Percentiles rank a stretch among this genome's conserved stretches.
Evolutionary conservation across 2,329 filamentous ascomycete species (phyloP).

Genomic region (Aspergillus pseudoviridinutans): DNA sequence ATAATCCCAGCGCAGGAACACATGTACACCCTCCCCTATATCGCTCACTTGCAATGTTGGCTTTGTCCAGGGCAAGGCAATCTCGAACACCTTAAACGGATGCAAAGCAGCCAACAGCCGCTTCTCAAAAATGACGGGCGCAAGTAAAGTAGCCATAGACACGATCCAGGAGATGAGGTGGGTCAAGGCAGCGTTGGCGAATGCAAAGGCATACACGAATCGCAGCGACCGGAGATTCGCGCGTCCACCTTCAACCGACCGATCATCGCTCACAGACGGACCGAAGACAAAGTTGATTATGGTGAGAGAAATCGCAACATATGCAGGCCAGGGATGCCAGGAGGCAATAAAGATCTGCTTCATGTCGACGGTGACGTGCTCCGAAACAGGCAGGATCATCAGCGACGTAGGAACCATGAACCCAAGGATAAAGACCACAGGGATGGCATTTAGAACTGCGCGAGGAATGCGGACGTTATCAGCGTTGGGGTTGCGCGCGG

Average conservation of each 20-base stretch:
- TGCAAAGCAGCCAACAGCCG: constrained; percentile 33
- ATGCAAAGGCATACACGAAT: constrained; percentile 40
- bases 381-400: constrained; percentile 43
- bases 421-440: constrained; percentile 39
- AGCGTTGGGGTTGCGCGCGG: constrained; percentile 31
- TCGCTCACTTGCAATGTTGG: constrained; percentile 25
- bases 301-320: constrained; percentile 40
- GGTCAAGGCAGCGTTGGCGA: constrained; percentile 36
- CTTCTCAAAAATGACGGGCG: constrained; percentile 33
- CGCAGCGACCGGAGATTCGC: constrained; percentile 32
- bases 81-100: constrained; percentile 35
- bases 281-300: constrained; percentile 24
- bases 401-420: constrained; percentile 44
- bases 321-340: constrained; percentile 51
- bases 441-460: constrained; percentile 34
- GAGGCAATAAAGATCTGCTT: constrained; percentile 48
- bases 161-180: constrained; percentile 43
- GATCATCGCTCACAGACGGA: constrained; percentile 21
- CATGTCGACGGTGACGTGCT: constrained; percentile 32
- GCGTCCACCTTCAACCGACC: constrained; percentile 16
- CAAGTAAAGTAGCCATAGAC: constrained; percentile 35
- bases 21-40: constrained; percentile 41
- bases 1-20: constrained; percentile 50
- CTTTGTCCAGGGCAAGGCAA: constrained; percentile 33
- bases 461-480: constrained; percentile 32